Evolutionary conservation across 2,329 filamentous ascomycete species (phyloP).

Genomic region (Fusarium sublunatum): DNA sequence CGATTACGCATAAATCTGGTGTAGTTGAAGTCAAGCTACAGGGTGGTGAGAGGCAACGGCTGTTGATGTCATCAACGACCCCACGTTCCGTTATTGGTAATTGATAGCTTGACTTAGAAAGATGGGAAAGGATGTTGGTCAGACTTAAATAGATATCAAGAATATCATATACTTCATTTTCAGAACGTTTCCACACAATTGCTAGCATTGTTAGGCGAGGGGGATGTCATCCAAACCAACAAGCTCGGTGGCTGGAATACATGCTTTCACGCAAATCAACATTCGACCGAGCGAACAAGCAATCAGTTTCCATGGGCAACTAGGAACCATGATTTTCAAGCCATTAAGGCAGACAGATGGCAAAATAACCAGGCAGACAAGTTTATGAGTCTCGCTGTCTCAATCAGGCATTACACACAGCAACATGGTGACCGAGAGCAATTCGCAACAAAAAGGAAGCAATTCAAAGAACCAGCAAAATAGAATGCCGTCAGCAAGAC

Average conservation of each 20-base stretch:
- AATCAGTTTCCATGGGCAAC: not conserved
- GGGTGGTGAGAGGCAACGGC: slow-evolving; percentile 3
- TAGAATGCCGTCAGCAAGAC: slow-evolving; percentile 41
- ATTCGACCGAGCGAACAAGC: not conserved
- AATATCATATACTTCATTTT: too few species aligned
- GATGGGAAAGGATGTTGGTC: not conserved
- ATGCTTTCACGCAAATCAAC: not conserved
- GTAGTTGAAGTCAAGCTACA: slow-evolving; percentile 14
- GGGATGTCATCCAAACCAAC: not conserved
- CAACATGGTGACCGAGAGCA: not conserved
- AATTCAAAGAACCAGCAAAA: not conserved
- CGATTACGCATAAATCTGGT: slow-evolving; percentile 10
- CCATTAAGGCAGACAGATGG: not conserved
- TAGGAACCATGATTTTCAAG: not conserved
- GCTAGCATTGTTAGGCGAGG: too few species aligned
- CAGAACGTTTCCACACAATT: too few species aligned
- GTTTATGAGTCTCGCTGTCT: not conserved
- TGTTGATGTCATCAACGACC: slow-evolving; percentile 36
- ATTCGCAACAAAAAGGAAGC: not conserved
- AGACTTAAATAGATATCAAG: too few species aligned
- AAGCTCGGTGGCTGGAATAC: not conserved
- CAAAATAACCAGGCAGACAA: not conserved
- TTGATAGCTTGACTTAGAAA: slow-evolving; percentile 15
- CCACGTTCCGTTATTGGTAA: slow-evolving; percentile 39
- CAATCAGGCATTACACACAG: not conserved